These are phyloP conservation scores for Pleurotus ostreatus DNA, from an alignment of 768 basidiomycete genomes.

Conservation along the genomic window DNA sequence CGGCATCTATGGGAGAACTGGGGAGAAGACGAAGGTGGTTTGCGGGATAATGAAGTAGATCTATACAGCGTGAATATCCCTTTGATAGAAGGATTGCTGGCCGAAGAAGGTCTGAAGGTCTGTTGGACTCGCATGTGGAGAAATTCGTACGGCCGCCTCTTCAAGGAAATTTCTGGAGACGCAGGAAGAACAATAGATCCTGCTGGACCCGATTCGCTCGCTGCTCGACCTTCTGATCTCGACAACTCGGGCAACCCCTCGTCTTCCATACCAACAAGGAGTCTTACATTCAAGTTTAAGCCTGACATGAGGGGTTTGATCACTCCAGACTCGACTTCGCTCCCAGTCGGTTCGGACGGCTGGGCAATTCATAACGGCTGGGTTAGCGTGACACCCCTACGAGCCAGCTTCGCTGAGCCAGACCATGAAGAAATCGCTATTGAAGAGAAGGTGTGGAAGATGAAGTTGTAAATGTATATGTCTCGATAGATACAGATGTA, in stretches of 20 bases:
- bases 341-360: slow-evolving; percentile 79
- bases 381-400: slow-evolving; percentile 75
- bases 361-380: slow-evolving; percentile 73
- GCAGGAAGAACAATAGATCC: slow-evolving; percentile 23
- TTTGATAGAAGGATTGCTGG: slow-evolving; percentile 61
- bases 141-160: slow-evolving; percentile 79
- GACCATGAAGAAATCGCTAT: slow-evolving; percentile 14
- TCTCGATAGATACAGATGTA: neutral
- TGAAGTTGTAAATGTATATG: slow-evolving; percentile 44
- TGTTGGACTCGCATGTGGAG: slow-evolving; percentile 85
- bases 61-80: slow-evolving; percentile 89
- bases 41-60: slow-evolving; percentile 65
- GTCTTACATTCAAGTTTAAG: slow-evolving; percentile 69
- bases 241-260: slow-evolving; percentile 13
- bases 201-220: slow-evolving; percentile 41
- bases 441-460: slow-evolving; percentile 48
- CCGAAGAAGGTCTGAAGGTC: slow-evolving; percentile 58
- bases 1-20: slow-evolving; percentile 78
- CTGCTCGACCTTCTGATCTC: slow-evolving; percentile 6
- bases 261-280: slow-evolving; percentile 13
- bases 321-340: slow-evolving; percentile 45
- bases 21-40: slow-evolving; percentile 64
- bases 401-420: slow-evolving; percentile 72
- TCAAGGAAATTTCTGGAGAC: slow-evolving; percentile 43
- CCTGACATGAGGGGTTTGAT: slow-evolving; percentile 68